Evolutionary conservation across 805 yeast genomes (phyloP), one percentile per base, ranked within the genome.

Genomic region (Teunomyces kruisii): DNA sequence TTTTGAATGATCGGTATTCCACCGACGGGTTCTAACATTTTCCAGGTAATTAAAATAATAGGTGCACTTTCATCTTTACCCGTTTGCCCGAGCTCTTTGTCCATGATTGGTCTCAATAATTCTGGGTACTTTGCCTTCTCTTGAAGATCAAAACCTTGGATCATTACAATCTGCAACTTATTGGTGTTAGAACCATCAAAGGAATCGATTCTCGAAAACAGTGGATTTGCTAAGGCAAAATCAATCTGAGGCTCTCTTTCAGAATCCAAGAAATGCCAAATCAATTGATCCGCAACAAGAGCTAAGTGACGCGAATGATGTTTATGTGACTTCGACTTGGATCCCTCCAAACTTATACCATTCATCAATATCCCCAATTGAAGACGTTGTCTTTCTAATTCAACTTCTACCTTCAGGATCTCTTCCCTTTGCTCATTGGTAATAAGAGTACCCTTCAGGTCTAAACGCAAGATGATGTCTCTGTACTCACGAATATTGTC

Each of bases 11-110:
- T 83, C n/a, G 86, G 78, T 41, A 91, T 89, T 9, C 98, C 98
- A 27, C 97, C 98, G 45, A 92, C 85, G 0, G 96, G 89, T 44
- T 79, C 80, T 42, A 85, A 78, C 83, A 86, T 79, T n/a, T 80
- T 77, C 98, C 98, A 91, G 9, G 66, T 41, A 54, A 67, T 51
- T 6, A 40, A 36, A 3, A 71, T 49, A 31, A 71, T 53, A 1
- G 73, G 68, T n/a, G 42, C 30, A 8, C 40, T 30, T 19, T 45
- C 40, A 26, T 43, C 17, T 29, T 51, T 41, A 2, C 30, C 19
- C 19, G 45, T 46, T 6, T 31, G 40, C 5, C 48, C 45, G 7
- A 44, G 44, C 10, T 61, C 56, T 44, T 46, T n/a, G 48, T 57
- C 36, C 45, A 55, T 26, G 43, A 54, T 76, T 1, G 88, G 83